Percentiles rank a stretch among this genome's conserved stretches.
These are phyloP conservation scores for Gastrodia elata DNA, from an alignment of 106 monocot genomes.

Conservation along the genomic window DNA sequence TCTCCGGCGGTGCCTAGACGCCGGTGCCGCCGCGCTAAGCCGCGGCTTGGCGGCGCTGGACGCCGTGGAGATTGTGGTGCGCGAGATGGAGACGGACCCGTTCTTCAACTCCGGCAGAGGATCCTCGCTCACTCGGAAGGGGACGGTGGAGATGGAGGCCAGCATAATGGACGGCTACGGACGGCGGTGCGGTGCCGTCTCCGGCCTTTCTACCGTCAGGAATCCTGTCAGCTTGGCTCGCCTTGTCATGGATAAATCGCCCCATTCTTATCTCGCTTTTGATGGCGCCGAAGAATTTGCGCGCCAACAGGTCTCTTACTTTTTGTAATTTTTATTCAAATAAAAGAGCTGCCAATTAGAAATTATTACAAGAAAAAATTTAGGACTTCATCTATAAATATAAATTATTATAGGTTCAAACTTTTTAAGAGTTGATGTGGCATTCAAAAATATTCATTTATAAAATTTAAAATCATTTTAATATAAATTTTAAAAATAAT, in stretches of 20 bases:
- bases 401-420: too few species aligned
- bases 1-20: slow-evolving; percentile 58
- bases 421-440: too few species aligned
- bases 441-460: too few species aligned
- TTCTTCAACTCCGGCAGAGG: slow-evolving; percentile 89
- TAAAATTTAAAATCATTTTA: too few species aligned
- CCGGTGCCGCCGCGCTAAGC: slow-evolving; percentile 44
- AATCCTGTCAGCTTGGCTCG: slow-evolving; percentile 85
- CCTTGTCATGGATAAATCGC: slow-evolving; percentile 90
- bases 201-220: slow-evolving; percentile 81
- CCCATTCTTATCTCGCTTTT: slow-evolving; percentile 93
- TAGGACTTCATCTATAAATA: too few species aligned
- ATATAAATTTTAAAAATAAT: too few species aligned
- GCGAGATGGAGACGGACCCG: slow-evolving; percentile 80
- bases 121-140: slow-evolving; percentile 55
- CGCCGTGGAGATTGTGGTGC: slow-evolving; percentile 74
- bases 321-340: too few species aligned
- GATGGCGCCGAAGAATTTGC: slow-evolving; percentile 90
- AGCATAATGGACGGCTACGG: slow-evolving; percentile 91
- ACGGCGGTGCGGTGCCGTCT: slow-evolving; percentile 83
- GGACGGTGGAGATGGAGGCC: slow-evolving; percentile 98
- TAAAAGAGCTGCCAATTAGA: too few species aligned
- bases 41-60: slow-evolving; percentile 36
- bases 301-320: slow-evolving; percentile 38
- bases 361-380: too few species aligned